Conservation (phyloP, 1,284 basidiomycete genomes). For the Anthracocystis walkeri region DNA sequence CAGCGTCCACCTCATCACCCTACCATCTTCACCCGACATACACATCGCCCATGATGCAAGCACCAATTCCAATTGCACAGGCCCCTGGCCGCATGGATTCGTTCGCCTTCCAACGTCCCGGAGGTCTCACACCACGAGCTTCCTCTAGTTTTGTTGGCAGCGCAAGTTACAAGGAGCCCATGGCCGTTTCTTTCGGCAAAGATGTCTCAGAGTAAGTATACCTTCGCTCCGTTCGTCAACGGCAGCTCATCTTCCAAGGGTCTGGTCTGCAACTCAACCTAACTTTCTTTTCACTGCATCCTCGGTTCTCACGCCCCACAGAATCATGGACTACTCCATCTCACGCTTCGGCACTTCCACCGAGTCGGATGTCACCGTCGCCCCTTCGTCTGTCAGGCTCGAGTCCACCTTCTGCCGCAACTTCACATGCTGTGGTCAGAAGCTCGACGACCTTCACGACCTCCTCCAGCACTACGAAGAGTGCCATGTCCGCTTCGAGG, state of each 20-base stretch:
- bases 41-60: constrained; percentile 44
- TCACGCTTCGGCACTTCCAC: constrained; percentile 62
- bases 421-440: constrained; percentile 67
- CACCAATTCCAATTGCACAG: constrained; percentile 53
- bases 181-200: constrained; percentile 65
- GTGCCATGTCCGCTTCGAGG: constrained; percentile 67
- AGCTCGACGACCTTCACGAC: constrained; percentile 67
- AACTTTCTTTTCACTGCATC: not conserved
- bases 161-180: constrained; percentile 62
- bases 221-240: not conserved
- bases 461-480: constrained; percentile 69
- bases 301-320: constrained; percentile 8
- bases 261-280: not conserved
- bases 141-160: constrained; percentile 56
- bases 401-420: constrained; percentile 69
- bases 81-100: constrained; percentile 43
- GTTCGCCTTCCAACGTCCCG: constrained; percentile 45
- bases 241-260: not conserved
- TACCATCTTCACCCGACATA: not conserved
- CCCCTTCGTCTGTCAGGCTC: constrained; percentile 62
- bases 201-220: constrained; percentile 66
- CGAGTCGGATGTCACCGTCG: constrained; percentile 65
- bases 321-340: constrained; percentile 68
- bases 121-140: constrained; percentile 45
- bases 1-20: no score